Evolutionary conservation across 2,329 filamentous ascomycete species (phyloP).

Genomic region (Hymenoscyphus scutula): DNA sequence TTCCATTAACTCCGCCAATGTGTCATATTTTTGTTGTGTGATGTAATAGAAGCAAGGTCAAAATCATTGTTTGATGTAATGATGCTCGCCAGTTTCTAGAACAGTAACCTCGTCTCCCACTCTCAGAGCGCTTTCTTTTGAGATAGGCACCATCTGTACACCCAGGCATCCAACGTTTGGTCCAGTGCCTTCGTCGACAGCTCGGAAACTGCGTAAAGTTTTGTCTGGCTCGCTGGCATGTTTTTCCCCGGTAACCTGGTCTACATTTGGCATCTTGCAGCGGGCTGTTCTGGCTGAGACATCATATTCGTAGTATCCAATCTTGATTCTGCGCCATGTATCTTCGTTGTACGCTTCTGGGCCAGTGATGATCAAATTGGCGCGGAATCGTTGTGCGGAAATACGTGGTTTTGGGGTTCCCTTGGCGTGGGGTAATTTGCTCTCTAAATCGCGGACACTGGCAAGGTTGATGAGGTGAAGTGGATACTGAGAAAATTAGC

Average conservation of each 20-base stretch:
- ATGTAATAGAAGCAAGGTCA: not conserved
- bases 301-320: constrained; percentile 52
- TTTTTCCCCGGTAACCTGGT: constrained; percentile 45
- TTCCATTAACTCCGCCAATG: constrained; percentile 3
- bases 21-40: too few species aligned
- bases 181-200: constrained; percentile 57
- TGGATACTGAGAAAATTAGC: constrained; percentile 56
- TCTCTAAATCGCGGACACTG: constrained; percentile 60
- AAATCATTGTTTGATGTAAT: constrained; percentile 12
- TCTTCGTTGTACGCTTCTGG: constrained; percentile 67
- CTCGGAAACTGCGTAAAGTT: constrained; percentile 55
- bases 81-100: constrained; percentile 37
- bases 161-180: constrained; percentile 57
- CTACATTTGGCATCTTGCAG: constrained; percentile 70
- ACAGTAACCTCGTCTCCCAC: constrained; percentile 57
- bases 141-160: constrained; percentile 62
- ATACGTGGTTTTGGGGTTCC: constrained; percentile 49
- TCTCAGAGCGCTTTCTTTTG: constrained; percentile 46
- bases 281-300: constrained; percentile 65
- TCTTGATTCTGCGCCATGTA: constrained; percentile 60
- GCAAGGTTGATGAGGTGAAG: constrained; percentile 65
- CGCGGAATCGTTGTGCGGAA: constrained; percentile 63
- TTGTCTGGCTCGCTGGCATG: constrained; percentile 53
- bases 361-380: constrained; percentile 70
- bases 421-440: constrained; percentile 51